Evolutionary conservation across 192 early-diverging fungal genomes (phyloP).

Genomic region (Funneliformis mosseae): DNA sequence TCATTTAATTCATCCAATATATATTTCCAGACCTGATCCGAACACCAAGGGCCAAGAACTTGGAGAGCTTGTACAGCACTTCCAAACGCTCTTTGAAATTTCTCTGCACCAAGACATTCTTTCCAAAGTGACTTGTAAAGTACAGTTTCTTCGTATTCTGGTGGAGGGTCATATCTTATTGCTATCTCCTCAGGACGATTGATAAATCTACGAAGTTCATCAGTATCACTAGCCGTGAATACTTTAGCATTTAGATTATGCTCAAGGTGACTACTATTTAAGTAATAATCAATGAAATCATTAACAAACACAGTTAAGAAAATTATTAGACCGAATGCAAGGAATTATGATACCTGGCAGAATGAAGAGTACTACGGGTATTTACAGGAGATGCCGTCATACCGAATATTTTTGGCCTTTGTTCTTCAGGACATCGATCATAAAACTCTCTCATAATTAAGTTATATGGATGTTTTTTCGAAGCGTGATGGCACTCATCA

Average conservation of each 20-base stretch:
- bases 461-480: slow-evolving; percentile 74
- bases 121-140: slow-evolving; percentile 45
- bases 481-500: slow-evolving; percentile 93
- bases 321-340: background rate
- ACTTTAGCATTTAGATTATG: slow-evolving; percentile 55
- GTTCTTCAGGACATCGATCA: slow-evolving; percentile 41
- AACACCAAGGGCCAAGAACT: slow-evolving; percentile 78
- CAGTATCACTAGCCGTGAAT: slow-evolving; percentile 54
- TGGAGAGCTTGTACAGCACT: slow-evolving; percentile 47
- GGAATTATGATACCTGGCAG: slow-evolving; percentile 37
- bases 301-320: background rate
- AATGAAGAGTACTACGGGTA: slow-evolving; percentile 30
- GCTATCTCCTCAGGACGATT: slow-evolving; percentile 49
- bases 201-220: slow-evolving; percentile 38
- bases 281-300: background rate
- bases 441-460: slow-evolving; percentile 87
- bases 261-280: slow-evolving; percentile 51
- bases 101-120: slow-evolving; percentile 38
- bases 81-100: slow-evolving; percentile 48
- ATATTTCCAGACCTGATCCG: slow-evolving; percentile 68
- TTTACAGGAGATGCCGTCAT: slow-evolving; percentile 91
- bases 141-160: slow-evolving; percentile 45
- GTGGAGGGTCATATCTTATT: slow-evolving; percentile 54
- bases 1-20: slow-evolving; percentile 48
- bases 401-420: slow-evolving; percentile 82